Evolutionary conservation across 331 rosid genomes (phyloP), one percentile per base, ranked within the genome.

Genomic region (Malus hybrid): DNA sequence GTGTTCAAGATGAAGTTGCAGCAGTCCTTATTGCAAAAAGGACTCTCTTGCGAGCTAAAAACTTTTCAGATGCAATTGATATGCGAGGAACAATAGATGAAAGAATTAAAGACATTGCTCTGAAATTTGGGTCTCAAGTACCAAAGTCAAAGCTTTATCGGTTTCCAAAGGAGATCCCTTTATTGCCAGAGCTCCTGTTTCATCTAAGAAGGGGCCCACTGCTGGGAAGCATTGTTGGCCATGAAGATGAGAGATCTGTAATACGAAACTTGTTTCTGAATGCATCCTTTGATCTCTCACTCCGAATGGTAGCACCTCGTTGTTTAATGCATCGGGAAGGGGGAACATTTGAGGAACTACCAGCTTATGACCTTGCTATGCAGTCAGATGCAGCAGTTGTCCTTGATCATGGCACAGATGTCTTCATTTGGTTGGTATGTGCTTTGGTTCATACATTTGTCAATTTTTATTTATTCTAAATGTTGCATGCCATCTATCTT

Each of bases 361-460:
- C 97, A 4, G 97, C 97, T 18, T 86, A 95, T 82, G 99, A 95
- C 87, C 97, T 92, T 80, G 97, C 96, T 20, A 95, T 95, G 99
- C 99, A 95, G 84, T 90, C 97, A 76, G 97, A 95, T 85, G 79
- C 97, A 33, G 99, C 99, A 76, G 99, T 95, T 74, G 92, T 95
- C 76, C 97, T 95, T 74, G 99, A 95, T 79, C 99, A 95, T 81
- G 99, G 99, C 72, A 92, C 97, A 56, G 97, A 92, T 78, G 92
- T 92, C 87, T 95, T 92, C 91, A 92, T 95, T 87, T 95, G 99
- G 99, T 77, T 95, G 99, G 99, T 92, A 90, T 74, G 99, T 61
- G 67, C 78, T 78, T 79, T 75, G 46, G 63, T 78, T 44, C 61
- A 3, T 69, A 61, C 48, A 57, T 32, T 11, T 84, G 57, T 66